These are phyloP conservation scores for Chlorella sp. DNA, from an alignment of 139 green algal genomes.

Conservation along the genomic window DNA sequence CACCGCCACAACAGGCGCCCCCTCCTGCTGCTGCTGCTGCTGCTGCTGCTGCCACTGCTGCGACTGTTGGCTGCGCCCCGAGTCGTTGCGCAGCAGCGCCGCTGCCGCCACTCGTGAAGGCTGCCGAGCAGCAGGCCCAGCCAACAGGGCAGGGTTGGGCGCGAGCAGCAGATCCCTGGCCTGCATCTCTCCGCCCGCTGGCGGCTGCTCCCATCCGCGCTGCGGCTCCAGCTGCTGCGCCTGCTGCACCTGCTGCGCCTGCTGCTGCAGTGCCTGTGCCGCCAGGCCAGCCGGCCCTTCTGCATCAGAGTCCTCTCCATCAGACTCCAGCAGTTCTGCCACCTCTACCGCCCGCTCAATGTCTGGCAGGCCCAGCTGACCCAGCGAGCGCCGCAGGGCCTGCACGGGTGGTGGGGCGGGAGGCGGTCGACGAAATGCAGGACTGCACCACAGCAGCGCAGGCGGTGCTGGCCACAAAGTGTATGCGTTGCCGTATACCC, in stretches of 20 bases:
- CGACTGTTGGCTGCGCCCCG: background rate
- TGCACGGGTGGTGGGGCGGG: background rate
- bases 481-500: too few relatives aligned
- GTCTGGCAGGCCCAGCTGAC: background rate
- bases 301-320: background rate
- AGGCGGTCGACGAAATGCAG: too few relatives aligned
- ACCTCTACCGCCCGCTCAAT: conserved; percentile 21
- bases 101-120: background rate
- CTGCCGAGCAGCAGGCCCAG: background rate
- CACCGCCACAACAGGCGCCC: background rate
- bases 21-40: background rate
- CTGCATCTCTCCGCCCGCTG: background rate
- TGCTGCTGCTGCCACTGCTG: background rate
- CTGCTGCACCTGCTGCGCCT: background rate
- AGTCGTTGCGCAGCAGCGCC: background rate
- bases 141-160: background rate
- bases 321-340: conserved; percentile 2
- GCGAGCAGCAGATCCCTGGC: background rate
- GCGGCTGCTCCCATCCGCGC: conserved; percentile 5
- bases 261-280: background rate
- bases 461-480: too few relatives aligned
- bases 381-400: conserved; percentile 17
- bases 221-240: background rate
- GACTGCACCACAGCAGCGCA: too few relatives aligned
- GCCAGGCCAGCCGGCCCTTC: background rate